A percentile compares a stretch with the other conserved stretches of the same genome.
phyloP scores from a whole-genome alignment of 768 basidiomycete genomes.

The Sarcodon sp. region DNA sequence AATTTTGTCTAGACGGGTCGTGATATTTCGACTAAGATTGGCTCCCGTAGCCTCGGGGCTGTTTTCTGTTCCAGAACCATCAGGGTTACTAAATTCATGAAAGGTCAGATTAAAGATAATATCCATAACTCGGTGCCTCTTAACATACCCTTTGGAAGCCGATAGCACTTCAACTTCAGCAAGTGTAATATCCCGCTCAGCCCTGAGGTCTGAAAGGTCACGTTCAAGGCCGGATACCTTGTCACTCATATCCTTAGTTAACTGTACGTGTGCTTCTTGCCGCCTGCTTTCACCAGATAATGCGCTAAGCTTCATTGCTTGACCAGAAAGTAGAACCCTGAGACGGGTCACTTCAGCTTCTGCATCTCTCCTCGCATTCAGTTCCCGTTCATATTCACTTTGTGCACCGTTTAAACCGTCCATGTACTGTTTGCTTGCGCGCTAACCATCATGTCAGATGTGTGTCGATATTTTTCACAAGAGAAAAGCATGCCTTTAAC shows the following conservation, averaged over 20 bases:
- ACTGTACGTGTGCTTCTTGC: slow-evolving; percentile 67
- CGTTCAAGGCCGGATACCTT: slow-evolving; percentile 71
- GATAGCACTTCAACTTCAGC: slow-evolving; percentile 91
- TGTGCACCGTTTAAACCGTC: slow-evolving; percentile 89
- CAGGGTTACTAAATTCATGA: not conserved
- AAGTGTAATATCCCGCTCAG: slow-evolving; percentile 82
- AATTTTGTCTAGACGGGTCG: slow-evolving; percentile 75
- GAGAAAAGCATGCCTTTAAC: slow-evolving; percentile 49
- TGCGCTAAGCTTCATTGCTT: slow-evolving; percentile 78
- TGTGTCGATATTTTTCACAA: slow-evolving; percentile 1
- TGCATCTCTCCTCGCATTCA: slow-evolving; percentile 77
- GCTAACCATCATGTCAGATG: slow-evolving; percentile 27
- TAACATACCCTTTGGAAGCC: slow-evolving; percentile 52
- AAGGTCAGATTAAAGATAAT: not conserved
- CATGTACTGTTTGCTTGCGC: slow-evolving; percentile 84
- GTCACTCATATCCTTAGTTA: slow-evolving; percentile 67
- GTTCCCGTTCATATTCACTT: slow-evolving; percentile 87
- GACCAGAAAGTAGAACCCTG: slow-evolving; percentile 76
- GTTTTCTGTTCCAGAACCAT: not conserved
- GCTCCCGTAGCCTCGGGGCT: slow-evolving; percentile 5
- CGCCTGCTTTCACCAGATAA: slow-evolving; percentile 67
- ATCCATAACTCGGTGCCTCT: not conserved
- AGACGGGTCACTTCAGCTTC: slow-evolving; percentile 87
- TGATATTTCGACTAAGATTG: slow-evolving; percentile 50
- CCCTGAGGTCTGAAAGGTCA: slow-evolving; percentile 77